phyloP scores from a whole-genome alignment of 768 basidiomycete genomes.

The Boletus patriciae region DNA sequence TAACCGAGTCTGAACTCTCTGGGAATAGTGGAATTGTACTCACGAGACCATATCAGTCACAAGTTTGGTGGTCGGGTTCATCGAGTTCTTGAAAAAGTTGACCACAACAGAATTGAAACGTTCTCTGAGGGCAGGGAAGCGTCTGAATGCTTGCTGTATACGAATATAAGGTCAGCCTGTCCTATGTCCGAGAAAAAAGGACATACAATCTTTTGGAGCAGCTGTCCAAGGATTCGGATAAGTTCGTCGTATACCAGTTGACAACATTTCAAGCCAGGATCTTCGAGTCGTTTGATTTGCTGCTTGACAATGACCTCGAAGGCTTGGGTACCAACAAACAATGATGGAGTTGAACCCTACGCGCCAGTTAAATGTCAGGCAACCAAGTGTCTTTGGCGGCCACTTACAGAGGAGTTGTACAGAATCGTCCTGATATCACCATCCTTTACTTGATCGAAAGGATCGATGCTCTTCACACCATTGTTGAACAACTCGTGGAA shows the following conservation, averaged over 20 bases:
- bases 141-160: conserved; percentile 86
- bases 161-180: conserved; percentile 1
- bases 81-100: conserved; percentile 92
- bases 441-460: conserved; percentile 98
- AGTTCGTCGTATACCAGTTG: conserved; percentile 96
- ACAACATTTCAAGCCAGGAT: conserved; percentile 91
- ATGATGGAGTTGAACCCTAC: conserved; percentile 91
- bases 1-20: conserved; percentile 1
- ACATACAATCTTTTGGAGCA: conserved; percentile 85
- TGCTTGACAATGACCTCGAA: conserved; percentile 99
- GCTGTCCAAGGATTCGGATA: conserved; percentile 90
- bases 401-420: conserved; percentile 93
- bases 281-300: conserved; percentile 96
- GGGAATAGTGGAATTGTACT: conserved; percentile 33
- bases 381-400: neutral
- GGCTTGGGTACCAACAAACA: conserved; percentile 95
- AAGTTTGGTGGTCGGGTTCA: conserved; percentile 93
- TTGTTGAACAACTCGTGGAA: conserved; percentile 99
- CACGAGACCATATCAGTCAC: conserved; percentile 90
- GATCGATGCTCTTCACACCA: conserved; percentile 94
- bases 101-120: conserved; percentile 96
- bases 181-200: neutral
- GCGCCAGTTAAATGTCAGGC: neutral
- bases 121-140: conserved; percentile 95
- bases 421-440: conserved; percentile 94